A percentile compares a stretch with the other conserved stretches of the same genome.
Conservation (phyloP, 768 basidiomycete species). For the Tulasnella sp. region DNA sequence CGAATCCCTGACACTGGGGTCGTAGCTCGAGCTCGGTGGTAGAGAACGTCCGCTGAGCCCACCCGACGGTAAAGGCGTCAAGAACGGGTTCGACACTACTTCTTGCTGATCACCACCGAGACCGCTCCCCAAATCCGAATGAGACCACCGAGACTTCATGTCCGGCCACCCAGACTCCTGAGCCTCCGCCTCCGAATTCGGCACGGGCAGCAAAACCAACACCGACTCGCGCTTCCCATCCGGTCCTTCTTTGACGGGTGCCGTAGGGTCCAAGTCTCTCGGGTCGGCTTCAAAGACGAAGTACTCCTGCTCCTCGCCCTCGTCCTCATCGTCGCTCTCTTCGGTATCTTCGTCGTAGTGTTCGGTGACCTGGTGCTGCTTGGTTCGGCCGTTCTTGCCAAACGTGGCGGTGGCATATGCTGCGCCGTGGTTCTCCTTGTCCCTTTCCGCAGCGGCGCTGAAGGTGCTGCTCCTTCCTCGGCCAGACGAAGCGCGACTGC, state of each 20-base stretch:
- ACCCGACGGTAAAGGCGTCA: neutral
- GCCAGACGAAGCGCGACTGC: neutral
- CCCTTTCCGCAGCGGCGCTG: neutral
- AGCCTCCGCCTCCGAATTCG: neutral
- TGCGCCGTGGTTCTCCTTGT: neutral
- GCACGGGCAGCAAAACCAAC: constrained; percentile 11
- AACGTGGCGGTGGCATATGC: neutral
- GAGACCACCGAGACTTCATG: constrained; percentile 1
- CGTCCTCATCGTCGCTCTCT: constrained; percentile 8
- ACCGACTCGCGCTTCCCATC: constrained; percentile 19
- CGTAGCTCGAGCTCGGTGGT: neutral
- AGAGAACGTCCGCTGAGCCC: neutral
- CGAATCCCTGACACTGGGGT: neutral
- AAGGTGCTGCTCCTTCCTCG: neutral
- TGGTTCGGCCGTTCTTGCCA: neutral
- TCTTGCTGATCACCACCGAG: neutral
- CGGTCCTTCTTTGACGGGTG: neutral
- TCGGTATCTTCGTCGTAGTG: neutral
- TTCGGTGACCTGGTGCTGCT: neutral
- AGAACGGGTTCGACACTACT: neutral
- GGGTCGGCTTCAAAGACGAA: constrained; percentile 14
- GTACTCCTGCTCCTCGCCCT: constrained; percentile 8
- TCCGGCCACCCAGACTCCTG: neutral
- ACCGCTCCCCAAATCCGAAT: neutral
- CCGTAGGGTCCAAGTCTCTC: neutral